Evolutionary conservation across 495 filamentous ascomycete genomes (phyloP), one percentile per base, ranked within the genome.

Genomic region (Glarea lozoyensis): DNA sequence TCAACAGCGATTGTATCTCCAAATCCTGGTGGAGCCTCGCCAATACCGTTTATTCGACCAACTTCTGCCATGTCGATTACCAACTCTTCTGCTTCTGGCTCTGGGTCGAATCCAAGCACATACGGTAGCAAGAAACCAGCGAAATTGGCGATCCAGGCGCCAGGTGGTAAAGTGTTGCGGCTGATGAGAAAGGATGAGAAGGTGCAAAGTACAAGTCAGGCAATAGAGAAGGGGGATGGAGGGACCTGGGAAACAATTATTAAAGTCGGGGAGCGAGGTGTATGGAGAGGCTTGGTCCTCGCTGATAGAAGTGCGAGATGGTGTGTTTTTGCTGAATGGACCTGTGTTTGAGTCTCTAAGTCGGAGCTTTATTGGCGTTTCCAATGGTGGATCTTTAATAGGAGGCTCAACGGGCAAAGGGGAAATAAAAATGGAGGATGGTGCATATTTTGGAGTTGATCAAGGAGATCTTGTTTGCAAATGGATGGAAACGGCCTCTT

Each of bases 271-370:
- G 92, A 98, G 58, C 71, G 80, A 20, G 92, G 92, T 0, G 73
- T 81, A 19, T 98, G 92, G 92, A 77, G 92, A 46, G 93, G 87
- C 1, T 63, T 99, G 40, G 92, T 99, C 48, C 71, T 99, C 15
- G 92, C 92, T 10, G 92, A 99, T 69, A 75, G 92, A 41, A 96
- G 85, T 47, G 93, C 90, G 7, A 71, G 92, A 48, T 99, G 92
- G 92, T 97, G 93, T 64, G 92, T 99, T 17, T 99, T 94, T 68
- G 90, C 83, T 20, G 92, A 99, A 67, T 99, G 92, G 92, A 78
- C 86, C 47, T 77, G 73, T 50, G 56, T 66, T 33, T 56, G 37
- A 55, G 5, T 7, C 9, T 9, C 5, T 7, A 37, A 19, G 3
- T n/a, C n/a, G n/a, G n/a, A n/a, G n/a, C n/a, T n/a, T n/a, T n/a